Evolutionary conservation across 1,284 basidiomycete genomes (phyloP).

Genomic region (Malassezia restricta): DNA sequence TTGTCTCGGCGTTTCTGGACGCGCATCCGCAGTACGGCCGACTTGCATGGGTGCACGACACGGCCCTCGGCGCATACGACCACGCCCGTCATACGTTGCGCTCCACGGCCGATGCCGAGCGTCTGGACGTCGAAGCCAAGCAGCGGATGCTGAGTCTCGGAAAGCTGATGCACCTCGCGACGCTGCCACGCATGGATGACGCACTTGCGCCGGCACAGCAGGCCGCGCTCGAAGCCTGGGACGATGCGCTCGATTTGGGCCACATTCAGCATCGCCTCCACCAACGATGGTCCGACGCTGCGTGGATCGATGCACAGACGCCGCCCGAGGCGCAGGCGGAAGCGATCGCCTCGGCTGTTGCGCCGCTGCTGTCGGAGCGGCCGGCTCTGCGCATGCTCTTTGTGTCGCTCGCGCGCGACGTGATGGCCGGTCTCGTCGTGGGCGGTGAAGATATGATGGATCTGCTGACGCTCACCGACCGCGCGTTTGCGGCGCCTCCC

Average conservation of each 20-base stretch:
- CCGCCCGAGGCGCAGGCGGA: constrained; percentile 16
- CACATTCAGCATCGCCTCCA: constrained; percentile 51
- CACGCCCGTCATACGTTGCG: constrained; percentile 57
- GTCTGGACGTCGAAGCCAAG: constrained; percentile 46
- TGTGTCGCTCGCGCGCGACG: constrained; percentile 24
- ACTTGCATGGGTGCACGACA: constrained; percentile 74
- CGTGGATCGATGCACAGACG: neutral
- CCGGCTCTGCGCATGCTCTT: constrained; percentile 29
- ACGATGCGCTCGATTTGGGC: constrained; percentile 51
- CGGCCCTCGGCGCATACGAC: constrained; percentile 60
- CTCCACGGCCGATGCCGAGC: constrained; percentile 54
- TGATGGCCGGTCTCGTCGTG: constrained; percentile 44
- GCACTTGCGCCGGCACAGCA: constrained; percentile 22
- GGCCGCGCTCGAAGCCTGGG: constrained; percentile 47
- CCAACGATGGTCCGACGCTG: constrained; percentile 20
- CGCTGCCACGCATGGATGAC: constrained; percentile 15
- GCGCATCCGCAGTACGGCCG: constrained; percentile 53
- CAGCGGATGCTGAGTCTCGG: constrained; percentile 81
- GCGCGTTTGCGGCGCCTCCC: constrained; percentile 18
- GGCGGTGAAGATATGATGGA: constrained; percentile 51
- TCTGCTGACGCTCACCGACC: constrained; percentile 51
- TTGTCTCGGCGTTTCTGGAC: constrained; percentile 66
- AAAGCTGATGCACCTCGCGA: constrained; percentile 69
- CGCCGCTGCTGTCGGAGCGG: constrained; percentile 12
- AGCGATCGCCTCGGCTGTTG: constrained; percentile 14